Evolutionary conservation across 805 yeast species (phyloP).

Genomic region (Candida tammaniensis): DNA sequence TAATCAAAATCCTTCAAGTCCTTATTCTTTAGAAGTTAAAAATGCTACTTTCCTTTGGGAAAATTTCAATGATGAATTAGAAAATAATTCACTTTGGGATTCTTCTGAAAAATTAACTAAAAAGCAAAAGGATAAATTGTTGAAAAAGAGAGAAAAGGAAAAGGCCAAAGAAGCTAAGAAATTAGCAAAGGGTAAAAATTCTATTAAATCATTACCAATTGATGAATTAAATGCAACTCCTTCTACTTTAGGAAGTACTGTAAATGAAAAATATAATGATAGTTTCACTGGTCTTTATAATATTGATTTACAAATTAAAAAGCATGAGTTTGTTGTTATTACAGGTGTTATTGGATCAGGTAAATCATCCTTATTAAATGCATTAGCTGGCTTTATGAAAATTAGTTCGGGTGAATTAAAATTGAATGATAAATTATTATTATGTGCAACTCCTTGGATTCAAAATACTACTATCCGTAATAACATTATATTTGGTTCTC

Average conservation of each 20-base stretch:
- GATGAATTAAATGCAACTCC: background rate
- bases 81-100: slow-evolving; percentile 23
- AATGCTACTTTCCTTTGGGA: slow-evolving; percentile 34
- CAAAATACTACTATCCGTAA: slow-evolving; percentile 42
- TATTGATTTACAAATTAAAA: slow-evolving; percentile 27
- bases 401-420: slow-evolving; percentile 22
- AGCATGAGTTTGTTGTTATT: slow-evolving; percentile 37
- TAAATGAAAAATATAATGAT: background rate
- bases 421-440: slow-evolving; percentile 28
- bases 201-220: background rate
- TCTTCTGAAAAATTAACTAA: slow-evolving; percentile 11
- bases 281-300: slow-evolving; percentile 33
- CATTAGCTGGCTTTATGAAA: slow-evolving; percentile 41
- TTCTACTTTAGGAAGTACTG: background rate
- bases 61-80: slow-evolving; percentile 23
- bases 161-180: slow-evolving; percentile 5
- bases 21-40: slow-evolving; percentile 20
- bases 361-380: slow-evolving; percentile 38
- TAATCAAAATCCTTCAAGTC: background rate
- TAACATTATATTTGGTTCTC: slow-evolving; percentile 37
- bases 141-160: slow-evolving; percentile 13
- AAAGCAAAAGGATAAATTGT: slow-evolving; percentile 11
- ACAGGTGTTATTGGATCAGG: slow-evolving; percentile 46
- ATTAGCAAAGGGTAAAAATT: background rate
- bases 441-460: slow-evolving; percentile 42